phyloP scores from a whole-genome alignment of 371 early-diverging fungal genomes.

The Mucor circinelloides region DNA sequence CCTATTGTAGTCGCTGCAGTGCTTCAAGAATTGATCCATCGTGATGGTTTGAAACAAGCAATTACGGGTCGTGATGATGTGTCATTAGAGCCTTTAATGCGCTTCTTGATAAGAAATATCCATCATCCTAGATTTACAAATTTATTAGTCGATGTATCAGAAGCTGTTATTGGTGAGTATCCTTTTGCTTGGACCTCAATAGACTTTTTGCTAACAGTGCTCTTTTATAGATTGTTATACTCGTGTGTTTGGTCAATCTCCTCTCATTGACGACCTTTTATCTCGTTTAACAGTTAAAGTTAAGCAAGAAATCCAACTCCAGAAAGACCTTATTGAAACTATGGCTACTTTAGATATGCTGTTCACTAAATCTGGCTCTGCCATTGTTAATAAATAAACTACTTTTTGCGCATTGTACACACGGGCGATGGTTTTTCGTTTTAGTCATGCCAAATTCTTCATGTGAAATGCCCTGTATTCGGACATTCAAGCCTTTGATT shows the following conservation, averaged over 20 bases:
- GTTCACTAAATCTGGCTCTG: slow-evolving; percentile 45
- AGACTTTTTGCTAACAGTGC: not conserved
- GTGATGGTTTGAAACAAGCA: slow-evolving; percentile 79
- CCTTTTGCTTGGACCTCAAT: not conserved
- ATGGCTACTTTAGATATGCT: slow-evolving; percentile 85
- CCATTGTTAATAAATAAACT: slow-evolving; percentile 19
- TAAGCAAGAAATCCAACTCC: slow-evolving; percentile 71
- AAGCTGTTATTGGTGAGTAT: slow-evolving; percentile 69
- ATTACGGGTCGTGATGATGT: slow-evolving; percentile 88
- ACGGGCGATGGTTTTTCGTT: not conserved
- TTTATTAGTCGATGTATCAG: slow-evolving; percentile 78
- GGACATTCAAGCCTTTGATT: not conserved
- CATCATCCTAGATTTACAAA: slow-evolving; percentile 76
- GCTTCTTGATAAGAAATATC: slow-evolving; percentile 79
- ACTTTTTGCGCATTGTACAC: not conserved
- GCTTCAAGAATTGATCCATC: slow-evolving; percentile 87
- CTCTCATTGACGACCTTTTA: slow-evolving; percentile 70
- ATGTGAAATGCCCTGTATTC: slow-evolving; percentile 11
- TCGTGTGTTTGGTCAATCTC: slow-evolving; percentile 77
- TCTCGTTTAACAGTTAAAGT: slow-evolving; percentile 67
- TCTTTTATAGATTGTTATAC: slow-evolving; percentile 73
- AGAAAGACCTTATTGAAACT: slow-evolving; percentile 71
- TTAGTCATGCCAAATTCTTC: slow-evolving; percentile 4
- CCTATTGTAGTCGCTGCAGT: slow-evolving; percentile 69
- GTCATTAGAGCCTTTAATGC: slow-evolving; percentile 78